Percentiles rank a stretch among this genome's conserved stretches.
Conservation (phyloP, 768 basidiomycete species). For the Pleurotus tuber-regium region DNA sequence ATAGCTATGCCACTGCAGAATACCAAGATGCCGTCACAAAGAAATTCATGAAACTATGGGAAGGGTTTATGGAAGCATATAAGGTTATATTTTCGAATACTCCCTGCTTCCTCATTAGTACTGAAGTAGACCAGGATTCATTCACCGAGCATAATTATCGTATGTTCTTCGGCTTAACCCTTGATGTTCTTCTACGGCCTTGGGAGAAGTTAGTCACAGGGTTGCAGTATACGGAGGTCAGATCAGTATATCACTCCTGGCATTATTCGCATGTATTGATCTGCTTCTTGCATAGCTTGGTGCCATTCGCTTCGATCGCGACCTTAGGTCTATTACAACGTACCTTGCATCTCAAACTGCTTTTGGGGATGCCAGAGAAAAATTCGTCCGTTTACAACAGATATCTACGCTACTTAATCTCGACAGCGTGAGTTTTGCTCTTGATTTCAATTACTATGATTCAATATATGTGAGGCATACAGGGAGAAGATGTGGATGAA, state of each 20-base stretch:
- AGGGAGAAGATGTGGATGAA: slow-evolving; percentile 95
- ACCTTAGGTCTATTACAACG: slow-evolving; percentile 78
- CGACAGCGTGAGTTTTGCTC: slow-evolving; percentile 55
- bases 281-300: slow-evolving; percentile 61
- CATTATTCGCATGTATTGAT: too few species aligned
- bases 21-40: slow-evolving; percentile 85
- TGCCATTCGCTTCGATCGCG: slow-evolving; percentile 92
- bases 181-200: slow-evolving; percentile 88
- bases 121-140: slow-evolving; percentile 51
- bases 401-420: slow-evolving; percentile 90
- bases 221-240: slow-evolving; percentile 82
- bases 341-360: slow-evolving; percentile 86
- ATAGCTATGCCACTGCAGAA: slow-evolving; percentile 78
- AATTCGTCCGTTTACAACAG: slow-evolving; percentile 89
- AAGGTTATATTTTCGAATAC: slow-evolving; percentile 48
- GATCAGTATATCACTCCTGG: not conserved
- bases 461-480: slow-evolving; percentile 12
- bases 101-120: not conserved
- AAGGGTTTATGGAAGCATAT: slow-evolving; percentile 80
- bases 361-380: slow-evolving; percentile 89
- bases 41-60: slow-evolving; percentile 89
- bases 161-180: slow-evolving; percentile 76
- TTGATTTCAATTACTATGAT: not conserved
- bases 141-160: slow-evolving; percentile 90
- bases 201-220: slow-evolving; percentile 89